These are phyloP conservation scores for Cyberlindnera xylosilytica DNA, from an alignment of 805 yeast genomes.

Conservation along the genomic window DNA sequence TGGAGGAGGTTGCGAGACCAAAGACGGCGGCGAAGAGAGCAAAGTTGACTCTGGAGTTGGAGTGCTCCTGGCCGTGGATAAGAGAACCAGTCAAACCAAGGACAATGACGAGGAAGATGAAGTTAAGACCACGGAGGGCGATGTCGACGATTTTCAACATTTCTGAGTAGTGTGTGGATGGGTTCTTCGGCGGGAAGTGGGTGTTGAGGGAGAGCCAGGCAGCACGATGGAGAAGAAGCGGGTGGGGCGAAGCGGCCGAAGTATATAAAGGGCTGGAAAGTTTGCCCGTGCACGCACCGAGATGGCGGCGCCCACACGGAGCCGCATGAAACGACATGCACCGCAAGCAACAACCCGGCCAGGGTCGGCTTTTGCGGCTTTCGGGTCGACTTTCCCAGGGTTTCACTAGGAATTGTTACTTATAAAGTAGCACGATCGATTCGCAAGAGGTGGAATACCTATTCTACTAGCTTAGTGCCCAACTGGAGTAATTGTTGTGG, in stretches of 20 bases:
- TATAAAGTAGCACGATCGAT: too few species aligned
- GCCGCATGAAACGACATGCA: slow-evolving; percentile 12
- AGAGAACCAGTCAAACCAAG: slow-evolving; percentile 91
- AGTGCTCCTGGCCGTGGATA: slow-evolving; percentile 58
- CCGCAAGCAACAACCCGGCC: slow-evolving; percentile 11
- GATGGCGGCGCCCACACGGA: slow-evolving; percentile 11
- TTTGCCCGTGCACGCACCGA: slow-evolving; percentile 5
- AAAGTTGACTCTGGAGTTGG: slow-evolving; percentile 80
- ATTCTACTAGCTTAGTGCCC: too few species aligned
- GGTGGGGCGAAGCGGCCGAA: slow-evolving; percentile 7
- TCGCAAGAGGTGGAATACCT: too few species aligned
- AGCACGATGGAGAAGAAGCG: not conserved
- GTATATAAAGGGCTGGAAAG: slow-evolving; percentile 7
- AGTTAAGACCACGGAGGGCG: slow-evolving; percentile 69
- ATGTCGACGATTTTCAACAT: slow-evolving; percentile 62
- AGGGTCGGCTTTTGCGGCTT: not conserved
- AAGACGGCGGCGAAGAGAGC: slow-evolving; percentile 85
- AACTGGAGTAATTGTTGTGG: not conserved
- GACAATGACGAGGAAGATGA: slow-evolving; percentile 70
- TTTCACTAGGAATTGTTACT: not conserved
- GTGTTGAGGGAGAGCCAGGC: not conserved
- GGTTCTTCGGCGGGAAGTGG: not conserved
- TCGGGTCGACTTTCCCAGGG: not conserved
- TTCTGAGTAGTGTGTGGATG: slow-evolving; percentile 4
- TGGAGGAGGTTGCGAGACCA: slow-evolving; percentile 73